These are phyloP conservation scores for Copromyces sp. DNA, from an alignment of 495 filamentous ascomycete species.

Conservation along the genomic window DNA sequence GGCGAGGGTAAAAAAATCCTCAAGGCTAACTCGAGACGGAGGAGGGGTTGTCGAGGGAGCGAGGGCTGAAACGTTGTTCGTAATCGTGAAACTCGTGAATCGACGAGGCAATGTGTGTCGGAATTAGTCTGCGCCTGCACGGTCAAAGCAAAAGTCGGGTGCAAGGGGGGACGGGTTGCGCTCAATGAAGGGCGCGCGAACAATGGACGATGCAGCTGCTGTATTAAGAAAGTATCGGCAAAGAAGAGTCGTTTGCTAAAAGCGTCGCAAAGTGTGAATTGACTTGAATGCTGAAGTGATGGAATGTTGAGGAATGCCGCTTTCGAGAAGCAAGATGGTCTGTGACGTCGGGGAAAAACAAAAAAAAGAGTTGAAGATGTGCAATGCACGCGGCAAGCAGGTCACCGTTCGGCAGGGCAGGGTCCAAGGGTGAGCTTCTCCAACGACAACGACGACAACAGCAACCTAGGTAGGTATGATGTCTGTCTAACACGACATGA, in stretches of 20 bases:
- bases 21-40: neutral
- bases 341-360: slow-evolving; percentile 4
- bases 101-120: neutral
- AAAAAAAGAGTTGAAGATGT: neutral
- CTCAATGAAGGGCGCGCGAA: slow-evolving; percentile 6
- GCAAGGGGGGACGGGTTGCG: slow-evolving; percentile 5
- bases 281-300: neutral
- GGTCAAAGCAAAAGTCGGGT: neutral
- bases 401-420: neutral
- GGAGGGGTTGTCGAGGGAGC: neutral
- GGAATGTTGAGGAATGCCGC: neutral
- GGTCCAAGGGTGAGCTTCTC: neutral
- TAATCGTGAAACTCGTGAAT: neutral
- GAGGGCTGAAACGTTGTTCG: neutral
- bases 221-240: slow-evolving; percentile 19
- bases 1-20: neutral
- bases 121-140: neutral
- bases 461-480: neutral
- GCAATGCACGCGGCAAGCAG: neutral
- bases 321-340: neutral
- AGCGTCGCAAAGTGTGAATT: slow-evolving; percentile 5
- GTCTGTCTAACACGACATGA: neutral
- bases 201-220: slow-evolving; percentile 25
- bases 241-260: slow-evolving; percentile 1
- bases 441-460: neutral